phyloP scores from a whole-genome alignment of 2,329 filamentous ascomycete genomes.

The Grosmannia huntii region DNA sequence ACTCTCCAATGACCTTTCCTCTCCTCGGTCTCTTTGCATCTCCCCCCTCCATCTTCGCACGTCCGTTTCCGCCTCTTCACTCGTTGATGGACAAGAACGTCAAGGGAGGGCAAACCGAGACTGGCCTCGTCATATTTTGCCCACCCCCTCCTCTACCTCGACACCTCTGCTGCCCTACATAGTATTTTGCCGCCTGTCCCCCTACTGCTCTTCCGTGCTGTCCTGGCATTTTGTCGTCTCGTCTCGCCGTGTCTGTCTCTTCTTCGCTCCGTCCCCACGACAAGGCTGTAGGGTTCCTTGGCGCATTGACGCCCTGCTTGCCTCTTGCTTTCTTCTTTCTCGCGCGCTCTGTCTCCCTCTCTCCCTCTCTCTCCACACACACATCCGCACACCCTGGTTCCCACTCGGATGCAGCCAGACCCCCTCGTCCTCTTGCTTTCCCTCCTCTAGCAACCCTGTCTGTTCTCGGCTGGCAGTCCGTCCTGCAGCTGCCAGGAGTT shows the following conservation, averaged over 20 bases:
- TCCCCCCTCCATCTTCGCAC: neutral
- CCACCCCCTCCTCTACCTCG: neutral
- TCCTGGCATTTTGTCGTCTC: neutral
- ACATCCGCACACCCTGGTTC: neutral
- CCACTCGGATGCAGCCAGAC: neutral
- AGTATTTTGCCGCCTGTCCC: neutral
- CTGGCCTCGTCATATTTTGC: neutral
- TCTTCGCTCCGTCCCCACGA: neutral
- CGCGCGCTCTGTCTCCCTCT: neutral
- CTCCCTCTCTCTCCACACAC: neutral
- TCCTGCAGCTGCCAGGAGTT: conserved; percentile 7
- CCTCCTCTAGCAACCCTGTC: neutral
- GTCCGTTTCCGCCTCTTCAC: neutral
- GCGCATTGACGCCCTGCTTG: neutral
- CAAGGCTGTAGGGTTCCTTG: neutral
- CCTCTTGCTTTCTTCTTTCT: neutral
- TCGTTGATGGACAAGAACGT: neutral
- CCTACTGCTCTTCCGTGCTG: neutral
- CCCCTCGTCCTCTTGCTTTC: neutral
- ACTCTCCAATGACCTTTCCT: no score
- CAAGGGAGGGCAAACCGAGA: neutral
- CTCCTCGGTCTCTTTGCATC: neutral
- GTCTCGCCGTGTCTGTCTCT: neutral
- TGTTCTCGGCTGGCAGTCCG: neutral
- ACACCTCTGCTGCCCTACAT: neutral